Evolutionary conservation across 495 filamentous ascomycete species (phyloP).

Genomic region (Schizothecium vesticola): DNA sequence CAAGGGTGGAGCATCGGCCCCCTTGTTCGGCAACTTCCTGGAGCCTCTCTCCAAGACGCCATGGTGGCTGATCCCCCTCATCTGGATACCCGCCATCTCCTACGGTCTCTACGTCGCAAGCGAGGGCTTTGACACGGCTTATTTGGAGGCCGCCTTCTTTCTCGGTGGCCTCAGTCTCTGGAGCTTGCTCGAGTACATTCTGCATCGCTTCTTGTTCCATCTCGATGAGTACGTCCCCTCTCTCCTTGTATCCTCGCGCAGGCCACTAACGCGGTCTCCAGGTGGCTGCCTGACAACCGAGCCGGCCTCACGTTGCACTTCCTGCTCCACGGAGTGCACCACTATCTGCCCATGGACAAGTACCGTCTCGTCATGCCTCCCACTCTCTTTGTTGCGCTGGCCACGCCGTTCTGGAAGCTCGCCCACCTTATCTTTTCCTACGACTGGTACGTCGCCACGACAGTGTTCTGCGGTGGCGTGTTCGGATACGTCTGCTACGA

Average conservation of each 20-base stretch:
- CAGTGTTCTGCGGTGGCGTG: constrained; percentile 81
- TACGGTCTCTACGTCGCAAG: constrained; percentile 69
- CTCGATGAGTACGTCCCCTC: constrained; percentile 66
- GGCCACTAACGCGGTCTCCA: constrained; percentile 30
- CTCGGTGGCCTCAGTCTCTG: constrained; percentile 65
- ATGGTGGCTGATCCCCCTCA: constrained; percentile 79
- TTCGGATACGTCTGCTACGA: constrained; percentile 97
- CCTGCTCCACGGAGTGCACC: constrained; percentile 92
- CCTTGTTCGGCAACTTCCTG: constrained; percentile 95
- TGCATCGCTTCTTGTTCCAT: constrained; percentile 94
- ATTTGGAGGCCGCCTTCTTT: constrained; percentile 52
- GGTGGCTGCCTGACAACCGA: constrained; percentile 87
- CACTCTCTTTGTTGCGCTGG: constrained; percentile 76
- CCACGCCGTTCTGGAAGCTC: constrained; percentile 87
- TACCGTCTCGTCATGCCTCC: constrained; percentile 97
- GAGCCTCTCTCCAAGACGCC: constrained; percentile 91
- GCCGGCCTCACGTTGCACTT: constrained; percentile 88
- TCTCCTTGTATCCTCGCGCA: neutral
- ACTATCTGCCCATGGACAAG: constrained; percentile 98
- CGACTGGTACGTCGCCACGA: constrained; percentile 73
- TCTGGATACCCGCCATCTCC: constrained; percentile 80
- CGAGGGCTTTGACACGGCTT: constrained; percentile 40
- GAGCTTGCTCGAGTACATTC: constrained; percentile 83
- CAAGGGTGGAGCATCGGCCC: constrained; percentile 84
- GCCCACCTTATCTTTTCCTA: constrained; percentile 79